phyloP scores from a whole-genome alignment of 306 rosid species.

The Leucaena leucocephala region DNA sequence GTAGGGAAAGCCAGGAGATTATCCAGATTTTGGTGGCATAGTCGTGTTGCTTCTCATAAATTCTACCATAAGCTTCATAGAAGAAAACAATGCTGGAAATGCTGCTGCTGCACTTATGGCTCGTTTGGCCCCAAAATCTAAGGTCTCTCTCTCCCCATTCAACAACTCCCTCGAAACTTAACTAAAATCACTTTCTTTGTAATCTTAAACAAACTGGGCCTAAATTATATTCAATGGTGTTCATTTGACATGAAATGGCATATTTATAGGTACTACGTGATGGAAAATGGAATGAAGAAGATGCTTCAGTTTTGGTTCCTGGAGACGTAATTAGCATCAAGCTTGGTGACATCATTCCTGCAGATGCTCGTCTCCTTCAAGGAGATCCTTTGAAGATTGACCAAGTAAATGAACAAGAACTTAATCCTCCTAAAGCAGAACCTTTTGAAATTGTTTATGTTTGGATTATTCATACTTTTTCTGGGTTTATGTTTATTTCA shows the following conservation, averaged over 20 bases:
- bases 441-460: not conserved
- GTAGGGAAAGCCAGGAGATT: conserved; percentile 52
- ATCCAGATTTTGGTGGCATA: conserved; percentile 72
- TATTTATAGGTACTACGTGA: conserved; percentile 58
- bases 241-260: not conserved
- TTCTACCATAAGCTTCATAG: conserved; percentile 77
- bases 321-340: conserved; percentile 81
- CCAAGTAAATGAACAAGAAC: conserved; percentile 48
- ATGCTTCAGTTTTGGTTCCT: conserved; percentile 72
- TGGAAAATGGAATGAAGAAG: conserved; percentile 82
- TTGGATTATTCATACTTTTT: not conserved
- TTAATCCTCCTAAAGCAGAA: not conserved
- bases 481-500: conserved; percentile 3
- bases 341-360: conserved; percentile 79
- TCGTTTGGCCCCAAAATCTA: conserved; percentile 69
- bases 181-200: too few species aligned
- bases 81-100: conserved; percentile 85
- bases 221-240: not conserved
- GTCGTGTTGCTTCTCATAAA: conserved; percentile 60
- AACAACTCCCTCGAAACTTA: too few species aligned
- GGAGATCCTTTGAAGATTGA: conserved; percentile 86
- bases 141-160: conserved; percentile 42
- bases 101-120: conserved; percentile 81
- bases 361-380: conserved; percentile 77
- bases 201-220: too few species aligned